A percentile compares a stretch with the other conserved stretches of the same genome.
Evolutionary conservation across 1,139 yeast genomes (phyloP).

Genomic region (Geotrichum citri-aurantii): DNA sequence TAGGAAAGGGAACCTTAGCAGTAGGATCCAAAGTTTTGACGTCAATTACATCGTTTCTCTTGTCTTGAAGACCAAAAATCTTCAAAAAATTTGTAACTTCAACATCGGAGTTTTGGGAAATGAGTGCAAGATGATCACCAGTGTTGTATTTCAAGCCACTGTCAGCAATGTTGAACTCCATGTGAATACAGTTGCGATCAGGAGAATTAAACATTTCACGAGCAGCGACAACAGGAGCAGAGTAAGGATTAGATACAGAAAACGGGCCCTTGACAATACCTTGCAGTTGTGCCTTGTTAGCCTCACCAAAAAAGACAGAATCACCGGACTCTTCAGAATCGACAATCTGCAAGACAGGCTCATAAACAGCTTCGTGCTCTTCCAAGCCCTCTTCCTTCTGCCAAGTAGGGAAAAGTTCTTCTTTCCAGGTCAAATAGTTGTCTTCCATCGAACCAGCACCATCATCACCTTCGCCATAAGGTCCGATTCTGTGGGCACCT

Average conservation of each 20-base stretch:
- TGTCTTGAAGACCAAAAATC: conserved; percentile 56
- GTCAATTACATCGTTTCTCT: conserved; percentile 53
- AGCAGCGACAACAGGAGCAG: conserved; percentile 59
- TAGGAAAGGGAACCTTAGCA: conserved; percentile 71
- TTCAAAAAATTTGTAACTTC: conserved; percentile 59
- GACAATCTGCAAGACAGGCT: conserved; percentile 59
- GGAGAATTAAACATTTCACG: conserved; percentile 64
- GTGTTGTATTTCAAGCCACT: conserved; percentile 81
- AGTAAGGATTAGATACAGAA: conserved; percentile 74
- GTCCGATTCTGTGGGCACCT: conserved; percentile 69
- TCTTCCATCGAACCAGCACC: conserved; percentile 94
- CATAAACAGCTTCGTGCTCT: conserved; percentile 71
- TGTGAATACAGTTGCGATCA: conserved; percentile 79
- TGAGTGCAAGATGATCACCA: conserved; percentile 92
- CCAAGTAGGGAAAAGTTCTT: conserved; percentile 58
- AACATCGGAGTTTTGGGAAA: conserved; percentile 87
- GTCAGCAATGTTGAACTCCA: conserved; percentile 71
- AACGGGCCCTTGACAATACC: conserved; percentile 65
- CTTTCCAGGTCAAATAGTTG: conserved; percentile 92
- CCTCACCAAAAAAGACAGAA: conserved; percentile 77
- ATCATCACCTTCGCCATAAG: conserved; percentile 87
- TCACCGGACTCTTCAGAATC: conserved; percentile 36
- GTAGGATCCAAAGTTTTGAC: conserved; percentile 74
- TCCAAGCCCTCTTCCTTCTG: conserved; percentile 60
- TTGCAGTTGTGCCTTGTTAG: conserved; percentile 57